phyloP scores from a whole-genome alignment of 441 rosid genomes.

The Metrosideros polymorpha region DNA sequence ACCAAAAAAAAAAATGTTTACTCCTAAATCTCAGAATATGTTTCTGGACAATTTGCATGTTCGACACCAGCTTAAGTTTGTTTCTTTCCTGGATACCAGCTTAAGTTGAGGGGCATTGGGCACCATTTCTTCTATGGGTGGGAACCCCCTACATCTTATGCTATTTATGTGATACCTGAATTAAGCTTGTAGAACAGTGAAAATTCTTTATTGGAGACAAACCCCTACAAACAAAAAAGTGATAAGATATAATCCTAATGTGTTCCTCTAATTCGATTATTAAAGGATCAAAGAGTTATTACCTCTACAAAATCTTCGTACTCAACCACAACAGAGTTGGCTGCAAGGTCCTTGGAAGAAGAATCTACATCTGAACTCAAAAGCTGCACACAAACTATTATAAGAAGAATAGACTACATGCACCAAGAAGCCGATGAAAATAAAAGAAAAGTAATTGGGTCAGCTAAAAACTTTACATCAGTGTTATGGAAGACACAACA shows the following conservation, averaged over 20 bases:
- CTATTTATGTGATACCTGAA: background rate
- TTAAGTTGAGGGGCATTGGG: background rate
- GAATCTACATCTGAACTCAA: slow-evolving; percentile 32
- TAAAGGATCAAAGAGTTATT: slow-evolving; percentile 5
- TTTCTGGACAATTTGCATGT: background rate
- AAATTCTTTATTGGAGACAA: background rate
- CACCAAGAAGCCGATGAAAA: background rate
- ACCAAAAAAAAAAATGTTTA: no score
- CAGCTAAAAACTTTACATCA: background rate
- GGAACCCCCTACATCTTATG: background rate
- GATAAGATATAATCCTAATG: background rate
- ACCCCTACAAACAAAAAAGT: background rate
- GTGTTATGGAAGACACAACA: background rate
- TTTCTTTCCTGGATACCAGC: background rate
- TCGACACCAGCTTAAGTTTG: background rate
- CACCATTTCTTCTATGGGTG: background rate
- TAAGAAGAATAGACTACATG: background rate
- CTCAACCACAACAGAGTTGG: slow-evolving; percentile 58
- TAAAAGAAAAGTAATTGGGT: no score
- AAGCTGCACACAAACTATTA: slow-evolving; percentile 32
- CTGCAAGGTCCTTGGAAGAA: slow-evolving; percentile 29
- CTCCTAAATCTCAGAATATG: background rate
- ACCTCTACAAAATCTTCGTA: slow-evolving; percentile 77
- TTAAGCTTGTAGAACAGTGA: background rate
- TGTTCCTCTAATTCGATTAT: background rate